These are phyloP conservation scores for Paecilomyces dactylethromorphus DNA, from an alignment of 2,329 filamentous ascomycete species.

Conservation along the genomic window DNA sequence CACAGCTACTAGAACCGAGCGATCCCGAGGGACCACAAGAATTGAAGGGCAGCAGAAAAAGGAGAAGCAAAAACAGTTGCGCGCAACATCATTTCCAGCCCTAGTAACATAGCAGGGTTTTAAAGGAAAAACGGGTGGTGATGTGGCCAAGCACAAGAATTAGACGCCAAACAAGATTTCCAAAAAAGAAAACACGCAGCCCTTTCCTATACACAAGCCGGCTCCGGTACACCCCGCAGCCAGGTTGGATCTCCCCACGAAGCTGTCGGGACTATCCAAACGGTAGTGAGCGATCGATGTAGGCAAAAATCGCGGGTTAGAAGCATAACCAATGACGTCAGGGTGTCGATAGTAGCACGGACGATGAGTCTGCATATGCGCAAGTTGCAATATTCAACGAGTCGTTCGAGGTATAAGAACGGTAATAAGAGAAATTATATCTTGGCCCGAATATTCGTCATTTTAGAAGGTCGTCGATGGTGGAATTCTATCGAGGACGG, in stretches of 20 bases:
- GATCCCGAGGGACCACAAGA: constrained; percentile 11
- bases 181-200: constrained; percentile 13
- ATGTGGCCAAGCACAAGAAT: constrained; percentile 18
- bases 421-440: constrained; percentile 13
- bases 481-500: background rate
- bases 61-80: constrained; percentile 10
- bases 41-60: constrained; percentile 12
- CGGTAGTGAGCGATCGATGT: background rate
- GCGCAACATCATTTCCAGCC: constrained; percentile 23
- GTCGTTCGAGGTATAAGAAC: constrained; percentile 16
- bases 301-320: background rate
- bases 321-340: background rate
- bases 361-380: constrained; percentile 22
- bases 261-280: background rate
- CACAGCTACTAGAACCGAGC: background rate
- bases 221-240: constrained; percentile 8
- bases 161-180: constrained; percentile 11
- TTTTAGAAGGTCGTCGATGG: constrained; percentile 24
- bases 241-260: background rate
- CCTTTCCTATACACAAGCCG: constrained; percentile 24
- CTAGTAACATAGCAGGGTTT: constrained; percentile 36
- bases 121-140: constrained; percentile 14
- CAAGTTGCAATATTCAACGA: constrained; percentile 17
- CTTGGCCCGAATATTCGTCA: constrained; percentile 26
- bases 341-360: constrained; percentile 9